Percentiles rank a stretch among this genome's conserved stretches.
Conservation (phyloP, 768 basidiomycete genomes). For the Grammothele lineata region DNA sequence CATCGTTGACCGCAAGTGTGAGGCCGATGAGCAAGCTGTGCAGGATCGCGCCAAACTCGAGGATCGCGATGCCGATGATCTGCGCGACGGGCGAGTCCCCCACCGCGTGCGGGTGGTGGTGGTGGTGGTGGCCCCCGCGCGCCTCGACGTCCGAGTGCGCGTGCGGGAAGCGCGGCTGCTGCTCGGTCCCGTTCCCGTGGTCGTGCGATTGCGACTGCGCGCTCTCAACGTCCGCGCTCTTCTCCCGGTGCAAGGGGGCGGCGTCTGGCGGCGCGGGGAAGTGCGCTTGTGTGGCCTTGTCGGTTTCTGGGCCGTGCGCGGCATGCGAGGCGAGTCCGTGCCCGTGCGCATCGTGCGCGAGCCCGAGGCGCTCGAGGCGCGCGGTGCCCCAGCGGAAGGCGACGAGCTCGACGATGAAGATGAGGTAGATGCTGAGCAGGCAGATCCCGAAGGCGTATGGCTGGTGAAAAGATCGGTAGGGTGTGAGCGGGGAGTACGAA, state of each 20-base stretch:
- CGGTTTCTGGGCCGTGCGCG: constrained; percentile 66
- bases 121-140: background rate
- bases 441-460: constrained; percentile 81
- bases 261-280: constrained; percentile 4
- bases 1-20: constrained; percentile 82
- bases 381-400: constrained; percentile 85
- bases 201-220: constrained; percentile 6
- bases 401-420: constrained; percentile 82
- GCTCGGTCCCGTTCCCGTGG: background rate
- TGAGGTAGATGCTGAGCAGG: constrained; percentile 73
- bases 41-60: constrained; percentile 91
- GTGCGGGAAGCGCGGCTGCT: constrained; percentile 5
- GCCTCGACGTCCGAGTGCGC: constrained; percentile 12
- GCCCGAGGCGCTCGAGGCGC: constrained; percentile 62
- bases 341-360: constrained; percentile 64
- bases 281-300: constrained; percentile 6
- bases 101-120: constrained; percentile 6
- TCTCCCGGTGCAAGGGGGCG: background rate
- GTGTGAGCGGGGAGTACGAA: no score
- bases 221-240: constrained; percentile 7
- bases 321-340: constrained; percentile 53
- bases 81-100: constrained; percentile 55
- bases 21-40: constrained; percentile 88
- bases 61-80: constrained; percentile 80
- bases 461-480: constrained; percentile 31